These are phyloP conservation scores for Monosporascus sp. DNA, from an alignment of 2,329 filamentous ascomycete species.

Conservation along the genomic window DNA sequence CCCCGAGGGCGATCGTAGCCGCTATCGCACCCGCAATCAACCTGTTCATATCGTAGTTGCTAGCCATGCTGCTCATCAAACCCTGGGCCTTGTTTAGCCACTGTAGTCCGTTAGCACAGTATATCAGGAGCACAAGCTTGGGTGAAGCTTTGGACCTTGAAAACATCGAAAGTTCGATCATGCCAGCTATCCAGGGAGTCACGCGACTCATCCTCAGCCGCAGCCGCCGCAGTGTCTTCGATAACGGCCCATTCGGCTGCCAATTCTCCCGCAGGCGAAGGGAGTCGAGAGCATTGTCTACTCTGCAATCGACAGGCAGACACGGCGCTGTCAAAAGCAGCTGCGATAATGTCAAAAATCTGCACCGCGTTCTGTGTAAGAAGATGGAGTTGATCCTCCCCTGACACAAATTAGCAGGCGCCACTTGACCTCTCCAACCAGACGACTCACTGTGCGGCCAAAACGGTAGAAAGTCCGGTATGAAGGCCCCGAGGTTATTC, in stretches of 20 bases:
- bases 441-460: slow-evolving; percentile 58
- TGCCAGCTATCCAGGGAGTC: slow-evolving; percentile 10
- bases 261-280: slow-evolving; percentile 49
- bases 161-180: slow-evolving; percentile 38
- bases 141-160: slow-evolving; percentile 28
- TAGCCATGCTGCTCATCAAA: slow-evolving; percentile 82
- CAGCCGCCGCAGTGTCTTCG: slow-evolving; percentile 12
- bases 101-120: slow-evolving; percentile 22
- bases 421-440: slow-evolving; percentile 5
- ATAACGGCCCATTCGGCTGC: slow-evolving; percentile 63
- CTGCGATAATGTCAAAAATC: slow-evolving; percentile 69
- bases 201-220: slow-evolving; percentile 1
- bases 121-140: neutral
- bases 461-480: slow-evolving; percentile 70
- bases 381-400: slow-evolving; percentile 51
- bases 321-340: slow-evolving; percentile 56
- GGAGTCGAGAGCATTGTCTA: slow-evolving; percentile 29
- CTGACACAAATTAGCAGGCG: slow-evolving; percentile 11
- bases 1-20: slow-evolving; percentile 29
- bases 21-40: slow-evolving; percentile 45
- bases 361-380: slow-evolving; percentile 75
- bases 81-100: slow-evolving; percentile 72
- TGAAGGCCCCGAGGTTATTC: slow-evolving; percentile 86
- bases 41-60: slow-evolving; percentile 75
- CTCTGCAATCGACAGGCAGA: slow-evolving; percentile 28